Evolutionary conservation across 2,329 filamentous ascomycete species (phyloP).

Genomic region (Nigrograna mackinnonii): DNA sequence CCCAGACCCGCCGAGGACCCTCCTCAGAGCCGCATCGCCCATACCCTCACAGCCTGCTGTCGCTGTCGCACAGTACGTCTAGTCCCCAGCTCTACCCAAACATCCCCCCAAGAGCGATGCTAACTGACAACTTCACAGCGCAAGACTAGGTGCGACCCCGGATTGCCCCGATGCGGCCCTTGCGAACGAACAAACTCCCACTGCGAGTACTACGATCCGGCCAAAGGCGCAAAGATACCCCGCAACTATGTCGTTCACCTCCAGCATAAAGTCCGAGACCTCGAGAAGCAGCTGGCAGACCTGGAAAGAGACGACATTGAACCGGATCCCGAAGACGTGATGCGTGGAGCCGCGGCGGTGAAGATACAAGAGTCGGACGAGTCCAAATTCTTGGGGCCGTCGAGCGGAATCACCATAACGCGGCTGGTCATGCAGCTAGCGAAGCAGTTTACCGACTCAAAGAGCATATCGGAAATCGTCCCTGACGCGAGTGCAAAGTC

Average conservation of each 20-base stretch:
- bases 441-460: conserved; percentile 88
- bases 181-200: conserved; percentile 89
- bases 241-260: conserved; percentile 91
- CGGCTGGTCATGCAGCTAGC: conserved; percentile 94
- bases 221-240: conserved; percentile 82
- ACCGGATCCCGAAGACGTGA: conserved; percentile 78
- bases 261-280: conserved; percentile 79
- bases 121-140: conserved; percentile 58
- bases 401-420: conserved; percentile 94
- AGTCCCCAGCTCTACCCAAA: background rate
- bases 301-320: conserved; percentile 75
- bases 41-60: conserved; percentile 79
- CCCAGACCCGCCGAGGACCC: too few relatives aligned
- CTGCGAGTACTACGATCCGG: conserved; percentile 94
- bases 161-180: conserved; percentile 85
- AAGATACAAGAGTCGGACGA: conserved; percentile 85
- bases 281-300: conserved; percentile 80
- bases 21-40: conserved; percentile 66
- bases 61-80: conserved; percentile 73
- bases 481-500: conserved; percentile 71
- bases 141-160: conserved; percentile 95
- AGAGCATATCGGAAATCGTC: conserved; percentile 89
- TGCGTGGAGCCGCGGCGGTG: conserved; percentile 84
- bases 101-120: background rate
- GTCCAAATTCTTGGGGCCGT: conserved; percentile 87